phyloP scores from a whole-genome alignment of 1,284 basidiomycete genomes.

The Malassezia japonica region DNA sequence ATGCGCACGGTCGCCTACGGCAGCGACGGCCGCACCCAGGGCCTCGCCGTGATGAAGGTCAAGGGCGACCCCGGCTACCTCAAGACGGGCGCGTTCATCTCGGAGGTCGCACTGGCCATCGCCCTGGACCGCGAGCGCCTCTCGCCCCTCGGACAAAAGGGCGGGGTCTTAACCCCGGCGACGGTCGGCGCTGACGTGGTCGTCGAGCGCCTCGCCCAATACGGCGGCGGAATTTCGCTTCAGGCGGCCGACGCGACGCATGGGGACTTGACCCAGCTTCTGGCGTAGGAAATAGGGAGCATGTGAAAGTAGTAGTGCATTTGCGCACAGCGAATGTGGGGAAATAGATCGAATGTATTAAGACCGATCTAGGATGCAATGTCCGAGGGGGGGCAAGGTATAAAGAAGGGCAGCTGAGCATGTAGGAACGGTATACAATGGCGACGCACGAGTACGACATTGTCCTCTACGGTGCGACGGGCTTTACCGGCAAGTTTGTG shows the following conservation, averaged over 20 bases:
- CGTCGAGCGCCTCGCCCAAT: slow-evolving; percentile 58
- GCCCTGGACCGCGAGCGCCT: slow-evolving; percentile 54
- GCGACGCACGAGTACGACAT: slow-evolving; percentile 33
- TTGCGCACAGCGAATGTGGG: too few species aligned
- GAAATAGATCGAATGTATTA: too few species aligned
- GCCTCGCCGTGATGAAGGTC: slow-evolving; percentile 58
- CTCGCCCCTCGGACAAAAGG: slow-evolving; percentile 56
- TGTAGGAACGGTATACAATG: too few species aligned
- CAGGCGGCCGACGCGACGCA: slow-evolving; percentile 4
- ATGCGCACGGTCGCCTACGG: slow-evolving; percentile 48
- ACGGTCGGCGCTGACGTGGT: slow-evolving; percentile 66
- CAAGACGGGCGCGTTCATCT: slow-evolving; percentile 61
- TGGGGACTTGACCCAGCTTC: not conserved
- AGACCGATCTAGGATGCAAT: too few species aligned
- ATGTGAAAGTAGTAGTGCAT: too few species aligned
- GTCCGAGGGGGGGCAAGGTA: too few species aligned
- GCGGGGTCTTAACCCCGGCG: slow-evolving; percentile 69
- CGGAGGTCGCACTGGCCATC: slow-evolving; percentile 65
- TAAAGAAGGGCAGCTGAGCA: too few species aligned
- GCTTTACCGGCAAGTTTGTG: slow-evolving; percentile 35
- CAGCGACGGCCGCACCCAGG: slow-evolving; percentile 50
- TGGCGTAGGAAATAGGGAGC: not conserved
- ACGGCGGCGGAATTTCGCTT: slow-evolving; percentile 56
- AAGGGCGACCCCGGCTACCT: slow-evolving; percentile 73
- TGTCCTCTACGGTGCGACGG: slow-evolving; percentile 38